Evolutionary conservation across 2,329 filamentous ascomycete species (phyloP), one percentile per base, ranked within the genome.

Genomic region (Hymenoscyphus occultus): DNA sequence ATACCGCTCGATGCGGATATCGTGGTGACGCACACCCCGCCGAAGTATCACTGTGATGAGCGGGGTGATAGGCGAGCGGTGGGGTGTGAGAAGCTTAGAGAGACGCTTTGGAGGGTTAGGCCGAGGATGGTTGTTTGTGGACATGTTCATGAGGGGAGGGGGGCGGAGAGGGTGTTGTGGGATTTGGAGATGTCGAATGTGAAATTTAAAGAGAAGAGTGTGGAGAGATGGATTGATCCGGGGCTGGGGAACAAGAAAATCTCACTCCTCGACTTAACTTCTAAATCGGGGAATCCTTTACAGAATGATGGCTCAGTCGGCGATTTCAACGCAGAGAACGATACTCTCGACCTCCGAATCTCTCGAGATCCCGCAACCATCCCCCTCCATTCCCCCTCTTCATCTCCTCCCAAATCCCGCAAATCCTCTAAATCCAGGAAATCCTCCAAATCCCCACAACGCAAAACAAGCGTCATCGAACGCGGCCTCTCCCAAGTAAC

Each of bases 11-110:
- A 86, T 60, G 80, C 82, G 0, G 89, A 92, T 72, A 80, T 93
- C 51, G 79, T 92, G 1, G 79, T 93, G 35, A 91, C 89, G 1
- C 90, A 93, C 73, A 89, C 88, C 0, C 90, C 90, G 13, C 83
- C 89, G 0, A 80, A 78, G 66, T 81, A 78, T 1, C 84, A 90
- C 72, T 80, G 84, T 67, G 89, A 92, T 69, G 78, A 81, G 69
- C 73, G 74, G 4, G 74, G 73, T 13, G 74, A 74, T 31, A 73
- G 77, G 12, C 75, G 76, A 42, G 75, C 78, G 2, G 77, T 77
- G 31, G 90, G 90, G 1, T 93, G 90, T 71, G 81, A 85, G 69
- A 81, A 79, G 14, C 80, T 93, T 14, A 77, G 82, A 9, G 78
- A 79, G 61, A 81, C 82, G 0, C 77, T 92, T 31, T 85, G 83